Conservation (phyloP, 2,329 filamentous ascomycete genomes). For the Colletotrichum chlorophyti region DNA sequence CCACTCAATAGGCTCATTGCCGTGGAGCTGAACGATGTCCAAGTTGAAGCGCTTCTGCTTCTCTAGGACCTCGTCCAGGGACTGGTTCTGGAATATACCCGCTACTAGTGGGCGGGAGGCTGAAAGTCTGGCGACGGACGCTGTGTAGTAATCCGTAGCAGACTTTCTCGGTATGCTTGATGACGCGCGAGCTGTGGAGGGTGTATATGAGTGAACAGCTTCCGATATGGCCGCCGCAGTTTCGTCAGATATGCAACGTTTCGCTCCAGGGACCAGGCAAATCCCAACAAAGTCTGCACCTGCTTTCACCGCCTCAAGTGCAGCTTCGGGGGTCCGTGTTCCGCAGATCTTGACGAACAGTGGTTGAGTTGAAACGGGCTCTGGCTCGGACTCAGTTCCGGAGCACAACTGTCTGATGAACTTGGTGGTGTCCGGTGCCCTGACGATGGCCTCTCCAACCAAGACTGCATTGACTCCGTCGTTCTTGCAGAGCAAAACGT, state of each 20-base stretch:
- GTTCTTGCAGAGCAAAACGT: conserved; percentile 85
- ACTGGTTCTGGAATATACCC: conserved; percentile 93
- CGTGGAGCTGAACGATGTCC: conserved; percentile 93
- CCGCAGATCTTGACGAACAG: conserved; percentile 95
- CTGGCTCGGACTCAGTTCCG: conserved; percentile 47
- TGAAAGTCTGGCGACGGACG: conserved; percentile 54
- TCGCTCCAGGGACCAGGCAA: conserved; percentile 83
- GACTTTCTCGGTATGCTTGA: conserved; percentile 38
- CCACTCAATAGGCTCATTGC: conserved; percentile 92
- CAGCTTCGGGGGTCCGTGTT: conserved; percentile 82
- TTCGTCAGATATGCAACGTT: conserved; percentile 80
- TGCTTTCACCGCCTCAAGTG: conserved; percentile 79
- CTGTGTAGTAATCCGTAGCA: conserved; percentile 74
- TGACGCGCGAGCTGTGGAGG: conserved; percentile 39
- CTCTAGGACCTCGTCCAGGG: conserved; percentile 80
- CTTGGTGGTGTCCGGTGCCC: conserved; percentile 78
- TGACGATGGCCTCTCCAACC: conserved; percentile 96
- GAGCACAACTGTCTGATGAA: conserved; percentile 89
- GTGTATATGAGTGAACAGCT: conserved; percentile 74
- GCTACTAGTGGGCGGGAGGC: conserved; percentile 76
- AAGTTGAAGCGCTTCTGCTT: conserved; percentile 79
- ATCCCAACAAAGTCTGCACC: conserved; percentile 94
- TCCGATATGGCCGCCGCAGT: conserved; percentile 82
- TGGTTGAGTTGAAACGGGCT: conserved; percentile 44
- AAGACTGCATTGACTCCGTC: conserved; percentile 93